Conservation (phyloP, 305 asterid genomes). For the Withania somnifera region DNA sequence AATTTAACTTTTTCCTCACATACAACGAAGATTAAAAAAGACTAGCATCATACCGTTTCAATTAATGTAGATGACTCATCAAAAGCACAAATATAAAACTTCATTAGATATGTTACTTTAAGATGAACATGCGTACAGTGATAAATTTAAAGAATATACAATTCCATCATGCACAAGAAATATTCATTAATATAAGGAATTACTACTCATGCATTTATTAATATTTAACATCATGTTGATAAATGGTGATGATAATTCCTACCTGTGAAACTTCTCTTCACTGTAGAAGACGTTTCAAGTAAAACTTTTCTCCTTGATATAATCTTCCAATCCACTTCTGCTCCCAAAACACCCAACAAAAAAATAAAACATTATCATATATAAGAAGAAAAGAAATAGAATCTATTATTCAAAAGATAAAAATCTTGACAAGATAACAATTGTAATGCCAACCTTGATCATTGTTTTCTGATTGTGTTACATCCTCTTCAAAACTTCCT, state of each 20-base stretch:
- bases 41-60: slow-evolving; percentile 1
- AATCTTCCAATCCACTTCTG: slow-evolving; percentile 34
- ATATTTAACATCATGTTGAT: background rate
- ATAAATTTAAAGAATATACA: background rate
- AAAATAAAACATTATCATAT: background rate
- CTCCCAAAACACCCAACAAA: slow-evolving; percentile 10
- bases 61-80: slow-evolving; percentile 4
- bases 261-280: slow-evolving; percentile 35
- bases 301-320: slow-evolving; percentile 33
- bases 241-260: background rate
- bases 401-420: background rate
- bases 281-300: slow-evolving; percentile 29
- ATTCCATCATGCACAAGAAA: slow-evolving; percentile 12
- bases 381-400: too few species aligned
- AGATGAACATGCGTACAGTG: background rate
- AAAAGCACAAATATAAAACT: background rate
- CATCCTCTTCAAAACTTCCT: slow-evolving; percentile 45
- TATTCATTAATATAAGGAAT: slow-evolving; percentile 1
- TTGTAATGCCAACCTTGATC: slow-evolving; percentile 20
- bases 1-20: background rate
- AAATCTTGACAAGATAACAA: background rate
- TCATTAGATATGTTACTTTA: background rate
- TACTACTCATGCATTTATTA: background rate
- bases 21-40: background rate
- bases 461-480: slow-evolving; percentile 27